A percentile compares a stretch with the other conserved stretches of the same genome.
phyloP scores from a whole-genome alignment of 1,139 yeast species.

The Hansenula sp. region DNA sequence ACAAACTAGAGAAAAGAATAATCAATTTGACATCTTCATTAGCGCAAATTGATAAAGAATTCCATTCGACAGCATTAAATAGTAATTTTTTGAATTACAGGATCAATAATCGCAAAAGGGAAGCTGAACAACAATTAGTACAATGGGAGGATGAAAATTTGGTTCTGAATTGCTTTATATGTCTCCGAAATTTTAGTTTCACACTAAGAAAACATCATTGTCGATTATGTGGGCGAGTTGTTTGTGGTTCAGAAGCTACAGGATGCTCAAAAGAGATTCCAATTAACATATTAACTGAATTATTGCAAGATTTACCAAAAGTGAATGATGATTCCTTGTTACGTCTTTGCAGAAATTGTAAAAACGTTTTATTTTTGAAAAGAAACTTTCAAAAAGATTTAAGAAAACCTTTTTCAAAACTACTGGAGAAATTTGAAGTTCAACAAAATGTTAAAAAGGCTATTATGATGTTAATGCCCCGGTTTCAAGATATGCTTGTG shows the following conservation, averaged over 20 bases:
- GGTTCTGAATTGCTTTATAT: conserved; percentile 56
- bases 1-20: conserved; percentile 62
- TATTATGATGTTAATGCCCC: conserved; percentile 36
- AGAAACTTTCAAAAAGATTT: conserved; percentile 45
- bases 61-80: conserved; percentile 11
- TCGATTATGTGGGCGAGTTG: conserved; percentile 75
- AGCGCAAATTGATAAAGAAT: conserved; percentile 19
- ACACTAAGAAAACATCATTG: conserved; percentile 81
- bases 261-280: conserved; percentile 77
- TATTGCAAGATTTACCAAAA: conserved; percentile 31
- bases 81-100: conserved; percentile 14
- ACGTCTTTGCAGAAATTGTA: conserved; percentile 69
- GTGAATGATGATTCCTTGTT: conserved; percentile 27
- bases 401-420: conserved; percentile 17
- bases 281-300: conserved; percentile 40
- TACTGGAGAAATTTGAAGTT: conserved; percentile 27
- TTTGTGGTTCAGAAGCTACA: conserved; percentile 62
- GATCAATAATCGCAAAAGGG: conserved; percentile 24
- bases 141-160: conserved; percentile 64
- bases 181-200: conserved; percentile 53
- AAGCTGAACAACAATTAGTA: conserved; percentile 49
- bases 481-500: conserved; percentile 33
- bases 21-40: conserved; percentile 35
- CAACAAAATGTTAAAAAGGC: conserved; percentile 31
- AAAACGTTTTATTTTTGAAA: conserved; percentile 52